phyloP scores from a whole-genome alignment of 331 rosid species.

The Rosa hybrid region DNA sequence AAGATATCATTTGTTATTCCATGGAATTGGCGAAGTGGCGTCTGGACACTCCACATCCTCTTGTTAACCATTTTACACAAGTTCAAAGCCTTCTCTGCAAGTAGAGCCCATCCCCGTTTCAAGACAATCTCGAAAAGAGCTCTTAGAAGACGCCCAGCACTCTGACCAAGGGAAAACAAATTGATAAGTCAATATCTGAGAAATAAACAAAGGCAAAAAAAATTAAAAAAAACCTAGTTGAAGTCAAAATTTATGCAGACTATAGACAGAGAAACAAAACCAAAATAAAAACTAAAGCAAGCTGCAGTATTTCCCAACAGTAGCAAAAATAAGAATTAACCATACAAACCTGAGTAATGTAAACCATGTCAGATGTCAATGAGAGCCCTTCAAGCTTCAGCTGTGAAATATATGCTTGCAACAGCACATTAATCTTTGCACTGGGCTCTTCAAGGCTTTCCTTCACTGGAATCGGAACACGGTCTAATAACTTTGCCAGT shows the following conservation, averaged over 20 bases:
- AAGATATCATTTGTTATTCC: slow-evolving; percentile 77
- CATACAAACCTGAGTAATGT: slow-evolving; percentile 80
- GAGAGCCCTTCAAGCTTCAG: slow-evolving; percentile 97
- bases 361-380: slow-evolving; percentile 96
- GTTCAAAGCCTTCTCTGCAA: slow-evolving; percentile 94
- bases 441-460: slow-evolving; percentile 99
- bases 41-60: slow-evolving; percentile 98
- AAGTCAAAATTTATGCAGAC: neutral
- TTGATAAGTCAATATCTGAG: neutral
- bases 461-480: slow-evolving; percentile 97
- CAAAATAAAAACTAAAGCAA: neutral
- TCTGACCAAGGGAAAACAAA: slow-evolving; percentile 42
- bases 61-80: slow-evolving; percentile 89
- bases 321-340: slow-evolving; percentile 6
- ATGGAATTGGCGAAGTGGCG: slow-evolving; percentile 89
- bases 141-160: slow-evolving; percentile 97
- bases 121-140: slow-evolving; percentile 96
- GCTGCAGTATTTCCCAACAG: neutral
- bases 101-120: slow-evolving; percentile 96
- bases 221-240: neutral
- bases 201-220: neutral
- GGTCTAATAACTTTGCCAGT: slow-evolving; percentile 88
- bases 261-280: neutral
- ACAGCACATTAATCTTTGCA: slow-evolving; percentile 92
- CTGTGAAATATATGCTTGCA: slow-evolving; percentile 92